Percentiles rank a stretch among this genome's conserved stretches.
These are phyloP conservation scores for Mortierella sp. DNA, from an alignment of 371 early-diverging fungal genomes.

Conservation along the genomic window DNA sequence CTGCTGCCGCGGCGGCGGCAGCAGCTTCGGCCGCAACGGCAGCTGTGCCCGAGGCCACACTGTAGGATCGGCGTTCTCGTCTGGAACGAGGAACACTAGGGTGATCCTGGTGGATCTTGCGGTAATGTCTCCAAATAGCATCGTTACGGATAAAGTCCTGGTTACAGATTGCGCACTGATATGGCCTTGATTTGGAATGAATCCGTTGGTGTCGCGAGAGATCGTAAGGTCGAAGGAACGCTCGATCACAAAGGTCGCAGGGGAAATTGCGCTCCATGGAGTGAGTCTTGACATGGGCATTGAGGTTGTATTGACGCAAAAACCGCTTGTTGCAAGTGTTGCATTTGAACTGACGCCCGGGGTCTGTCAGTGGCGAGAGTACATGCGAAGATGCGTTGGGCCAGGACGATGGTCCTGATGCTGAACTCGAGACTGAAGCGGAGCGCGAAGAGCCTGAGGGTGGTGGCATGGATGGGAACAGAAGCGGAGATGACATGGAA, in stretches of 20 bases:
- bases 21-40: neutral
- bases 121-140: slow-evolving; percentile 50
- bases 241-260: slow-evolving; percentile 19
- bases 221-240: slow-evolving; percentile 40
- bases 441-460: too few relatives aligned
- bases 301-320: slow-evolving; percentile 46
- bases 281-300: slow-evolving; percentile 46
- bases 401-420: too few relatives aligned
- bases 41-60: neutral
- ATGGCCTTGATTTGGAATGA: slow-evolving; percentile 37
- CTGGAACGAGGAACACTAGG: slow-evolving; percentile 38
- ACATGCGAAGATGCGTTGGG: too few relatives aligned
- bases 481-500: too few relatives aligned
- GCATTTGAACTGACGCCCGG: slow-evolving; percentile 27
- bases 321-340: slow-evolving; percentile 25
- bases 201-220: slow-evolving; percentile 45
- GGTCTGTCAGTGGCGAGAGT: neutral
- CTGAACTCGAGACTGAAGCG: too few relatives aligned
- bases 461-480: too few relatives aligned
- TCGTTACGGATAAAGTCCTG: slow-evolving; percentile 44
- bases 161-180: slow-evolving; percentile 29
- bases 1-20: neutral
- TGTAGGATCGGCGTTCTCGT: slow-evolving; percentile 16
- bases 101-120: slow-evolving; percentile 26
- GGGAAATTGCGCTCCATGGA: slow-evolving; percentile 4